A percentile compares a stretch with the other conserved stretches of the same genome.
phyloP scores from a whole-genome alignment of 192 early-diverging fungal species.

The Mortierella hygrophila region DNA sequence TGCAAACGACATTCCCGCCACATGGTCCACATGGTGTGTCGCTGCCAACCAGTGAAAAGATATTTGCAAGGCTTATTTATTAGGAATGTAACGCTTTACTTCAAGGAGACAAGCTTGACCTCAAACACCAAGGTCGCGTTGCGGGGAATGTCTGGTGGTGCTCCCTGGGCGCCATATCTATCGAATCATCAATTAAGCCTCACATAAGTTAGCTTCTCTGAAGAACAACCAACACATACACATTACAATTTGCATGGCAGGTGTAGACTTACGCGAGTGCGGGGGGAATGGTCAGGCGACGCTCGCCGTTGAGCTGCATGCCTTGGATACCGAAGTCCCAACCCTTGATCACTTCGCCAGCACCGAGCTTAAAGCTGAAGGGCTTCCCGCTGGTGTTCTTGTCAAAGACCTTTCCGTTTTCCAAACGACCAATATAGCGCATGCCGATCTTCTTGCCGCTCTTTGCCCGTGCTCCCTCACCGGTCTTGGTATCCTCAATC shows the following conservation, averaged over 20 bases:
- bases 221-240: not conserved
- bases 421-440: constrained; percentile 49
- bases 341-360: constrained; percentile 90
- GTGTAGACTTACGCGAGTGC: constrained; percentile 63
- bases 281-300: constrained; percentile 89
- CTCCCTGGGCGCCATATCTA: constrained; percentile 54
- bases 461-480: constrained; percentile 61
- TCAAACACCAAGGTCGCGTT: constrained; percentile 91
- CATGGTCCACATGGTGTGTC: not conserved
- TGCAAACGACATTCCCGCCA: not conserved
- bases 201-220: constrained; percentile 56
- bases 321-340: constrained; percentile 90
- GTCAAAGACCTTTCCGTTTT: constrained; percentile 81
- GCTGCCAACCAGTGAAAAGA: not conserved
- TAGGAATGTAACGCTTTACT: constrained; percentile 14
- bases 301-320: constrained; percentile 89
- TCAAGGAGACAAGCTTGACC: constrained; percentile 60
- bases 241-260: no score
- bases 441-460: constrained; percentile 59
- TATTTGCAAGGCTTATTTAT: not conserved
- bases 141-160: constrained; percentile 88
- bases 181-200: not conserved
- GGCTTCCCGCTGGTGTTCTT: constrained; percentile 87
- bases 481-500: constrained; percentile 81
- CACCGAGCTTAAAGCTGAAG: constrained; percentile 85